These are phyloP conservation scores for Tetradesmus obliquus DNA, from an alignment of 139 green algal genomes.

Conservation along the genomic window DNA sequence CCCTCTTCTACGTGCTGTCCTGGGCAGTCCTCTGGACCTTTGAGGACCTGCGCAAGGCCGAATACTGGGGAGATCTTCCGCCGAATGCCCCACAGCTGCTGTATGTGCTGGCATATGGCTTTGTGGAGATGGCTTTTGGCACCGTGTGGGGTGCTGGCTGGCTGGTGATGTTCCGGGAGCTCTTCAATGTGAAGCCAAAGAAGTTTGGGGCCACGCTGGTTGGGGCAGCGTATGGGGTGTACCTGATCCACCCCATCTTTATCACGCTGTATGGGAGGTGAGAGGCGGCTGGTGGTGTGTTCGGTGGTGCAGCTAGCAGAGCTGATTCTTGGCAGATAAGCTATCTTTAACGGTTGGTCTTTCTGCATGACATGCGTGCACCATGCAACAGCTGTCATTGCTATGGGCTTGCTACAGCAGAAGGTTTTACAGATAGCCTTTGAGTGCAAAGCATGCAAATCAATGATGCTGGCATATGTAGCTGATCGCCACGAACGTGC, in stretches of 20 bases:
- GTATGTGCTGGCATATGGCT: not conserved
- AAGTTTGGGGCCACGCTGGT: not conserved
- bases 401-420: too few relatives aligned
- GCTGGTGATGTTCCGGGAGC: slow-evolving; percentile 4
- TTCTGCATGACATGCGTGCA: too few relatives aligned
- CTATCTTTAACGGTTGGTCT: too few relatives aligned
- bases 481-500: too few relatives aligned
- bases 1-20: not conserved
- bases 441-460: too few relatives aligned
- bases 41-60: not conserved
- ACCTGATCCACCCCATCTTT: slow-evolving; percentile 16
- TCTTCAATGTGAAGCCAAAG: not conserved
- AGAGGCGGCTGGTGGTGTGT: too few relatives aligned
- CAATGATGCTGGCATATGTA: too few relatives aligned
- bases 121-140: slow-evolving; percentile 6
- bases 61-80: not conserved
- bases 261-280: slow-evolving; percentile 3
- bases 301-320: too few relatives aligned
- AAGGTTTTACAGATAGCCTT: too few relatives aligned
- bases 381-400: too few relatives aligned
- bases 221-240: slow-evolving; percentile 9
- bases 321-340: too few relatives aligned
- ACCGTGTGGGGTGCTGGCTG: not conserved
- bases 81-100: not conserved
- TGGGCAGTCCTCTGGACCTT: not conserved